A percentile compares a stretch with the other conserved stretches of the same genome.
These are phyloP conservation scores for Sclerotinia sclerotiorum DNA, from an alignment of 2,329 filamentous ascomycete genomes.

Conservation along the genomic window DNA sequence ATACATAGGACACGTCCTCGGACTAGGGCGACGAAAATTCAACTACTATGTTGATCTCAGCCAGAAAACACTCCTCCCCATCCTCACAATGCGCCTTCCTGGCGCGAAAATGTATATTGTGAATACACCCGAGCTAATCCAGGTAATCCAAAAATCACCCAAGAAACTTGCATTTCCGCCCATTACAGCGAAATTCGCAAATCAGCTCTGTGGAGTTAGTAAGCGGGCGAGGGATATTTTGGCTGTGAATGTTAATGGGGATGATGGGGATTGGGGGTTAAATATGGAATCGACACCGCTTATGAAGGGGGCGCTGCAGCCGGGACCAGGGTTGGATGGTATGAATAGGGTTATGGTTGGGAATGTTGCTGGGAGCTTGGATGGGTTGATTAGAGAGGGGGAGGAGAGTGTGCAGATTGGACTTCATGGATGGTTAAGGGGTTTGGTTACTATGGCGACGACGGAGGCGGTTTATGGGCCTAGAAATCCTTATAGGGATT, in stretches of 20 bases:
- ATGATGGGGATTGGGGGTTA: slow-evolving; percentile 35
- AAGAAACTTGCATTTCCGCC: slow-evolving; percentile 44
- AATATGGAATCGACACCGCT: neutral
- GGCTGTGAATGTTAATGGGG: slow-evolving; percentile 41
- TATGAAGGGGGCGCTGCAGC: neutral
- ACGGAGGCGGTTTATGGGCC: slow-evolving; percentile 22
- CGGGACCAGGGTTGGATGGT: slow-evolving; percentile 9
- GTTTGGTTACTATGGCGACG: neutral
- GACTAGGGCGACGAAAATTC: slow-evolving; percentile 19
- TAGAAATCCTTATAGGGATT: slow-evolving; percentile 16
- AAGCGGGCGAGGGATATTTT: slow-evolving; percentile 39
- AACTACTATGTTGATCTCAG: slow-evolving; percentile 26
- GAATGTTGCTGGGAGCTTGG: slow-evolving; percentile 7
- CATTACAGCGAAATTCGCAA: slow-evolving; percentile 37
- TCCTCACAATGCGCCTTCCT: slow-evolving; percentile 46
- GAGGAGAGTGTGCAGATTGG: neutral
- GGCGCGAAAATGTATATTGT: slow-evolving; percentile 47
- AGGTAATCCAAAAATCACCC: slow-evolving; percentile 43
- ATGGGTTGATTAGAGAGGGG: neutral
- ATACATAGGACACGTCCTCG: slow-evolving; percentile 24
- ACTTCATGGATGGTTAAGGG: slow-evolving; percentile 7
- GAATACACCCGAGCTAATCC: slow-evolving; percentile 43
- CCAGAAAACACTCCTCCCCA: slow-evolving; percentile 34
- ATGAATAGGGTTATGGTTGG: slow-evolving; percentile 15
- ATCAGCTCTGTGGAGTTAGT: slow-evolving; percentile 30